phyloP scores from a whole-genome alignment of 371 early-diverging fungal genomes.

The Mucor saturninus region DNA sequence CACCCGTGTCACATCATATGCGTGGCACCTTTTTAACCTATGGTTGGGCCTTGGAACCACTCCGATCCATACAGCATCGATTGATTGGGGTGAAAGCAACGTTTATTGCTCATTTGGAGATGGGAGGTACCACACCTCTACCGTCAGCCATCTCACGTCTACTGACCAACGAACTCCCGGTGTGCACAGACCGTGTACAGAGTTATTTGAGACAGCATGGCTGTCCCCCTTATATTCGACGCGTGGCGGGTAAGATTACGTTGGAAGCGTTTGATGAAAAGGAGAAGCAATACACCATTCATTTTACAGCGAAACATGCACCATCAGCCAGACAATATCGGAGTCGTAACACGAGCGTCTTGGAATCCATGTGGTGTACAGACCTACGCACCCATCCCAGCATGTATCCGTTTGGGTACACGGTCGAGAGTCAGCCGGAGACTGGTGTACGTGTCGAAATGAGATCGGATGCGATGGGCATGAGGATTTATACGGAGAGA shows the following conservation, averaged over 20 bases:
- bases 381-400: constrained; percentile 45
- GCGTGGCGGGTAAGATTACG: constrained; percentile 48
- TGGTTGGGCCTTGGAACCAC: constrained; percentile 63
- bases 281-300: constrained; percentile 33
- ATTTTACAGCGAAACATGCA: constrained; percentile 46
- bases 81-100: constrained; percentile 47
- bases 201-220: constrained; percentile 52
- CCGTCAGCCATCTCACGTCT: constrained; percentile 56
- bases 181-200: constrained; percentile 51
- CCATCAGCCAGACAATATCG: constrained; percentile 34
- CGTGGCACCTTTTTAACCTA: constrained; percentile 54
- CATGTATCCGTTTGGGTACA: constrained; percentile 45
- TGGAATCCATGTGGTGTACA: constrained; percentile 38
- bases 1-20: constrained; percentile 41
- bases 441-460: constrained; percentile 35
- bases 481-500: constrained; percentile 45
- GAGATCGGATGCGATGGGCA: constrained; percentile 38
- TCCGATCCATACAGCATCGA: constrained; percentile 27
- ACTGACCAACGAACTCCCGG: constrained; percentile 50
- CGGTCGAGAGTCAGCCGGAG: constrained; percentile 24
- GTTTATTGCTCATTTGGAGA: constrained; percentile 64
- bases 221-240: constrained; percentile 60
- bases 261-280: constrained; percentile 38
- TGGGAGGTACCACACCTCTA: constrained; percentile 51
- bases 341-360: constrained; percentile 3